Base-by-base conservation (phyloP, 2,329 filamentous ascomycete species). In the Clarireedia hainanense region DNA sequence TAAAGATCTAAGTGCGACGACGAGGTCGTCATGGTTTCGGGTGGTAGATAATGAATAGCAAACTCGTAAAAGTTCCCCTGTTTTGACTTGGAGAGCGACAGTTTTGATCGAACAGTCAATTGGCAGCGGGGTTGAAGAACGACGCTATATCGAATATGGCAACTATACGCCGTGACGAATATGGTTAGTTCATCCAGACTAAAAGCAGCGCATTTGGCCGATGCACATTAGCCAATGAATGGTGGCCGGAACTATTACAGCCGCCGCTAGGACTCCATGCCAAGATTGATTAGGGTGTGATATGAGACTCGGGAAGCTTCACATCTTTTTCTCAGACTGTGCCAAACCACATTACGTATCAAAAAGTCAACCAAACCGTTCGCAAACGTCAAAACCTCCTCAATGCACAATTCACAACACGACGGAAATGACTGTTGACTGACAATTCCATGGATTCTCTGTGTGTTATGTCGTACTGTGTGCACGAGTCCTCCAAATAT, bases 251-350 rank as follows among this genome's bases (percentile, higher is more conserved):
- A 15, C 34, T 24, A 34, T 47, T 40, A 5, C 4, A 23, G 30
- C 10, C 26, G 17, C 9, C 27, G 14, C 5, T 5, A 14, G 34
- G 27, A 24, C 15, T 52, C 36, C 34, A 34, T 37, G 27, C 42
- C 27, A 52, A 47, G 50, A 36, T 20, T 36, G 27, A 52, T 30
- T 36, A 47, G 34, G 51, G 15, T 26, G 47, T 17, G 14, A 26
- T 52, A 30, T 54, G 43, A 54, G 43, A 54, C 52, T 49, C 34
- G 34, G 24, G 6, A 49, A 54, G 52, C 52, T 54, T 54, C 52
- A 54, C 24, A 49, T 49, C 45, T 12, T 54, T 49, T 30, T 49
- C 34, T 23, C n/a, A 49, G 52, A 54, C 52, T 15, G 39, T 20
- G 24, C 47, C 24, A 49, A 6, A 42, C 34, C 7, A 37, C 34